These are phyloP conservation scores for Candida boleticola DNA, from an alignment of 805 yeast species.

Conservation along the genomic window DNA sequence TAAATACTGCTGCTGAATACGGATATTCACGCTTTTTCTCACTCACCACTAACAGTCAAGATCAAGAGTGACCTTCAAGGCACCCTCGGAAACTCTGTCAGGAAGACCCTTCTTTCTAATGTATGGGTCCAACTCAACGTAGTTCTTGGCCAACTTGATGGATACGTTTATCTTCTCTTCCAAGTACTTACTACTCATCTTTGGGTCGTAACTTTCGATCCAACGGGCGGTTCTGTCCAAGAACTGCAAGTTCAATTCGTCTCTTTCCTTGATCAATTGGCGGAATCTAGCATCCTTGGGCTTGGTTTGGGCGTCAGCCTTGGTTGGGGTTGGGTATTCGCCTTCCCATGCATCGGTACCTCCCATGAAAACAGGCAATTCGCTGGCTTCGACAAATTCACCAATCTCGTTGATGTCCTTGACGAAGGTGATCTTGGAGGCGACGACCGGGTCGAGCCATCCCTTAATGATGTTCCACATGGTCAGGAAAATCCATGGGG, in stretches of 20 bases:
- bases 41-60: no score
- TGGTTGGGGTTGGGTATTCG: conserved; percentile 61
- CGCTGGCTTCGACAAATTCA: conserved; percentile 54
- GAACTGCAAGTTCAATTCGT: conserved; percentile 50
- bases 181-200: conserved; percentile 47
- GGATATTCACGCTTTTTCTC: no score
- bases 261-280: conserved; percentile 50
- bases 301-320: conserved; percentile 43
- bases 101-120: conserved; percentile 74
- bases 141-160: conserved; percentile 56
- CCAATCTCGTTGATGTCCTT: conserved; percentile 64
- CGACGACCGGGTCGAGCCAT: conserved; percentile 97
- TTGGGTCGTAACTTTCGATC: conserved; percentile 63
- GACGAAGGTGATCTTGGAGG: conserved; percentile 84
- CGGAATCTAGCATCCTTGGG: conserved; percentile 41
- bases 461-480: conserved; percentile 90
- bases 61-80: no score
- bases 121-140: conserved; percentile 73
- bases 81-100: no score
- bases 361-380: conserved; percentile 71
- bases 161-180: conserved; percentile 55
- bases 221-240: conserved; percentile 70
- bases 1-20: no score
- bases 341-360: conserved; percentile 59
- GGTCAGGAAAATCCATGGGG: conserved; percentile 96